Evolutionary conservation across 2,329 filamentous ascomycete genomes (phyloP), one percentile per base, ranked within the genome.

Genomic region (Fusarium napiforme): DNA sequence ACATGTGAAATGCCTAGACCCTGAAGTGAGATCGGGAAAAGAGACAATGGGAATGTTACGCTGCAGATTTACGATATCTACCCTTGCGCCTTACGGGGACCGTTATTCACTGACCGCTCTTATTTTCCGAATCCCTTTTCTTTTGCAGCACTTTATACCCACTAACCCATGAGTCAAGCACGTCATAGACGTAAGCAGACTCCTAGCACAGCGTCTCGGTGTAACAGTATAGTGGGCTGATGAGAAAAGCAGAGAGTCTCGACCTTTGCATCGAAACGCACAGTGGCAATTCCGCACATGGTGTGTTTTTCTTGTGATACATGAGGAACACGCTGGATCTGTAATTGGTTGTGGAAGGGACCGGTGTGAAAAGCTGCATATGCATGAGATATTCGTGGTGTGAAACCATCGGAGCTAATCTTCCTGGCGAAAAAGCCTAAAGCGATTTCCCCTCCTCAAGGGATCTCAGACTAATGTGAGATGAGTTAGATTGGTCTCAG

Each of bases 121-220:
- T n/a, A 36, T 21, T 42, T 26, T 34, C 40, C 42, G 32, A 37
- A 4, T 26, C 40, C 18, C 9, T 12, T 36, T 42, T 40, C n/a
- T 43, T 18, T 2, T 37, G 36, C 36, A 37, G 36, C 36, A 19
- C 36, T 37, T 34, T 72, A 26, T 42, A 52, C 47, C 21, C 26
- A n/a, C 15, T 2, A 45, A 16, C 2, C 30, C 14, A 9, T 0
- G 7, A 52, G 34, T 75, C 45, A 36, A 67, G 46, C 45, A 74
- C 72, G 72, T 75, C 72, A 74, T 74, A 63, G 68, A 73, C 26
- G 45, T 52, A 67, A 58, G 55, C 46, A 46, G 15, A 28, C 32
- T 34, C 19, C 34, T 16, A 53, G 23, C 37, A 71, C 37, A 32
- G n/a, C 47, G 5, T 49, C 19, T 42, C 34, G 47, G 62, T 74